Conservation (phyloP, 768 basidiomycete genomes). For the Leccinum rimulosum region DNA sequence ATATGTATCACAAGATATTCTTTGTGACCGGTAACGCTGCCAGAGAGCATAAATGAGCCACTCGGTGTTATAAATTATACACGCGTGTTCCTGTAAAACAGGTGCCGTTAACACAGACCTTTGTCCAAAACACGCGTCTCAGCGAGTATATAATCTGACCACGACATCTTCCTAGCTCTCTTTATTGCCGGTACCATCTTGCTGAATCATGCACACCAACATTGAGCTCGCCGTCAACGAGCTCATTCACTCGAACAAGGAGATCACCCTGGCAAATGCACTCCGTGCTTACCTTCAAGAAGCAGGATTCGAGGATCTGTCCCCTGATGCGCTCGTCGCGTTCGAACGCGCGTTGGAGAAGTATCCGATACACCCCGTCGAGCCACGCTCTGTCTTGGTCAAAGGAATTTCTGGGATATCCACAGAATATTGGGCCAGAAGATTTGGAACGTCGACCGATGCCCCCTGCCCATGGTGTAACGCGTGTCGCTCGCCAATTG, state of each 20-base stretch:
- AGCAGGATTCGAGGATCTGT: conserved; percentile 11
- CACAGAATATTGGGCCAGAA: conserved; percentile 8
- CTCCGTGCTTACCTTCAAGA: conserved; percentile 9
- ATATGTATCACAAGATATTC: background rate
- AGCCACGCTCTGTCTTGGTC: conserved; percentile 3
- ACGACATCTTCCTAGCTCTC: background rate
- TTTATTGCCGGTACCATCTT: background rate
- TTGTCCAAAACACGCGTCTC: conserved; percentile 6
- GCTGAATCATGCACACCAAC: conserved; percentile 12
- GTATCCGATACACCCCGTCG: conserved; percentile 5
- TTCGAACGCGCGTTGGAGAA: conserved; percentile 20
- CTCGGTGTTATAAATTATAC: conserved; percentile 1
- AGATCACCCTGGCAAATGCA: conserved; percentile 9
- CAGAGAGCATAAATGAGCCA: background rate
- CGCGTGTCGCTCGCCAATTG: background rate
- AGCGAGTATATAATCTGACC: conserved; percentile 1
- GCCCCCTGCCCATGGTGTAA: background rate
- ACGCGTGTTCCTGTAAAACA: too few relatives aligned
- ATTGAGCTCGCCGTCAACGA: conserved; percentile 12
- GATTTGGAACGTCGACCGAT: background rate
- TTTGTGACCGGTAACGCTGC: background rate
- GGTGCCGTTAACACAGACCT: background rate
- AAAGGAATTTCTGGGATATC: conserved; percentile 1
- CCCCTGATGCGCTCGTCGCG: conserved; percentile 8
- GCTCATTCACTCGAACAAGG: conserved; percentile 6